Conservation (phyloP, 345 rosid species). For the Populus deltoides region DNA sequence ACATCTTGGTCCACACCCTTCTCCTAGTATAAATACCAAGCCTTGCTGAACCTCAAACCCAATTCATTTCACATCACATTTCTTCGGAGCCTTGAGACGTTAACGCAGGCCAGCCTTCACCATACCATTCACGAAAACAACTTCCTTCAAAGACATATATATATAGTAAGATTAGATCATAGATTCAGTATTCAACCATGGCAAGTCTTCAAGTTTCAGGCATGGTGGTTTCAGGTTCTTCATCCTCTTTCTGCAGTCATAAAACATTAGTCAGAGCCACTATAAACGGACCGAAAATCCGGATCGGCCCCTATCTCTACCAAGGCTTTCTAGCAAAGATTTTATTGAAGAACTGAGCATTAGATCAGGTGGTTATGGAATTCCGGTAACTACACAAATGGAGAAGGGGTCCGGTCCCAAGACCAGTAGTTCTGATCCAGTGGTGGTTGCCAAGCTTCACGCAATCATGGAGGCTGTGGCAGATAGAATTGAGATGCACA, state of each 20-base stretch:
- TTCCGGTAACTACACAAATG: neutral
- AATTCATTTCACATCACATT: neutral
- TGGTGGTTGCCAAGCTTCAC: conserved; percentile 34
- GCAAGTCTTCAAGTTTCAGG: conserved; percentile 28
- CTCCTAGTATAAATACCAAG: neutral
- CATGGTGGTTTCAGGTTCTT: conserved; percentile 1
- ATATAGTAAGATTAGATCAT: neutral
- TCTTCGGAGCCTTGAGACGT: neutral
- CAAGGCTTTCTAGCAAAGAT: conserved; percentile 16
- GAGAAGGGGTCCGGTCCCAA: conserved; percentile 6
- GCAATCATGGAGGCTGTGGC: conserved; percentile 44
- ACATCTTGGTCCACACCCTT: neutral
- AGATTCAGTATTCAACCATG: conserved; percentile 6
- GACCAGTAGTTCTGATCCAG: conserved; percentile 15
- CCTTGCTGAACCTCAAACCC: neutral
- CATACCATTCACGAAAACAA: neutral
- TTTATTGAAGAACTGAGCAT: conserved; percentile 17
- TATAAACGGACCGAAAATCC: conserved; percentile 17
- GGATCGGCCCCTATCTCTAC: conserved; percentile 11
- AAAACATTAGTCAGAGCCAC: conserved; percentile 8
- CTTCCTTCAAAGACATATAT: neutral
- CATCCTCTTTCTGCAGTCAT: neutral
- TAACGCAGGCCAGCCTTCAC: neutral
- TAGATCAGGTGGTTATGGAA: conserved; percentile 6
- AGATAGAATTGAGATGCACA: conserved; percentile 55